Conservation (phyloP, 441 rosid genomes). For the Adansonia rubrostipa region DNA sequence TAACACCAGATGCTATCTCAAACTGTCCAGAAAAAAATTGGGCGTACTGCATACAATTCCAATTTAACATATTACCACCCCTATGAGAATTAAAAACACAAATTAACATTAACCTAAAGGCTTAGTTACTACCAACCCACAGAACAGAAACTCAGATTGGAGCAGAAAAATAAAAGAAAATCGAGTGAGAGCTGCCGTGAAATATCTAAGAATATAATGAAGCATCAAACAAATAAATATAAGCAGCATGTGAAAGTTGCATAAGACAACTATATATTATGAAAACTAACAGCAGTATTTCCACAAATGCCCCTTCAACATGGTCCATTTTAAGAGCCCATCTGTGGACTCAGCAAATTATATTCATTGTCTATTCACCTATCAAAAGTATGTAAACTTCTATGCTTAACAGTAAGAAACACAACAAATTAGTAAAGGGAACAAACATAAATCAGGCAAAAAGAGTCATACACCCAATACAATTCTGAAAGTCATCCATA, state of each 20-base stretch:
- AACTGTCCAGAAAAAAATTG: constrained; percentile 64
- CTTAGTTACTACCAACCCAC: neutral
- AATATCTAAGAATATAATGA: constrained; percentile 48
- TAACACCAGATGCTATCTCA: constrained; percentile 43
- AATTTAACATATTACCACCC: constrained; percentile 26
- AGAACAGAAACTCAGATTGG: neutral
- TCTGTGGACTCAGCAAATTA: constrained; percentile 67
- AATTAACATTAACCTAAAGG: neutral
- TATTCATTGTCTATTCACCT: constrained; percentile 69
- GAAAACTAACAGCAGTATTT: constrained; percentile 76
- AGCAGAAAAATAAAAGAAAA: neutral
- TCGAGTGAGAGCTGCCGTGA: constrained; percentile 35
- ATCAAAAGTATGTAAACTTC: constrained; percentile 33
- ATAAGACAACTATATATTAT: constrained; percentile 31
- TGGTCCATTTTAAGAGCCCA: constrained; percentile 77
- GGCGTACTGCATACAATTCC: constrained; percentile 54
- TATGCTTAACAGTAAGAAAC: neutral
- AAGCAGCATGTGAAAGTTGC: constrained; percentile 2
- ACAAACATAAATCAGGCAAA: neutral
- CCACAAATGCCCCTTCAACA: constrained; percentile 89
- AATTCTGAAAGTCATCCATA: neutral
- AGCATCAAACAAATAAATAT: constrained; percentile 24
- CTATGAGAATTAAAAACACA: constrained; percentile 17
- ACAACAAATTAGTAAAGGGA: neutral
- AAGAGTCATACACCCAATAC: neutral